Evolutionary conservation across 805 yeast genomes (phyloP).

Genomic region (Zygotorulaspora danielsina): DNA sequence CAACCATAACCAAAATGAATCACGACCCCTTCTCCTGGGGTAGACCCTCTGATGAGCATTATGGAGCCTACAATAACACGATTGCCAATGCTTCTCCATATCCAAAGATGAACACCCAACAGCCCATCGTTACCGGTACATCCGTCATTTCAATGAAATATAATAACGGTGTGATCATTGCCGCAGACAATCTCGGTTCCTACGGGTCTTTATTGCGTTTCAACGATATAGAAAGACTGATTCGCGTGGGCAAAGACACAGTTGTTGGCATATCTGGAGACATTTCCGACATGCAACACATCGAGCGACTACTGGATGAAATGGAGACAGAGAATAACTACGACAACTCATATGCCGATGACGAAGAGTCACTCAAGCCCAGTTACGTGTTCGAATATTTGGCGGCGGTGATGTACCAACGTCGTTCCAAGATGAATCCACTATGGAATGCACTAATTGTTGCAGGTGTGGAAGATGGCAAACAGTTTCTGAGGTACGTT

Average conservation of each 20-base stretch:
- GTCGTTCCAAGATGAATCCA: constrained; percentile 93
- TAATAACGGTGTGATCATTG: constrained; percentile 84
- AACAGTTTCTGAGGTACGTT: constrained; percentile 78
- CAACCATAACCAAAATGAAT: too few species aligned
- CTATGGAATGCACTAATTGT: constrained; percentile 92
- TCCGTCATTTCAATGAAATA: constrained; percentile 90
- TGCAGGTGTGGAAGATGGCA: constrained; percentile 73
- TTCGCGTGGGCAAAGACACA: constrained; percentile 78
- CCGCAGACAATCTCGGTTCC: constrained; percentile 91
- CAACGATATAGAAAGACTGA: constrained; percentile 76
- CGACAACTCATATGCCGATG: constrained; percentile 46
- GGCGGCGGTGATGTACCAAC: constrained; percentile 74
- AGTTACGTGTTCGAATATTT: constrained; percentile 84
- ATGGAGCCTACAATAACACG: constrained; percentile 72
- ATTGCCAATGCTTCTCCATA: constrained; percentile 65
- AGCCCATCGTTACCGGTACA: constrained; percentile 94
- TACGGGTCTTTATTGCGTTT: constrained; percentile 91
- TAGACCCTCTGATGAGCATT: constrained; percentile 76
- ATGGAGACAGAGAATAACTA: constrained; percentile 75
- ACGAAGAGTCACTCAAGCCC: constrained; percentile 70
- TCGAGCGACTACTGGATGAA: constrained; percentile 70
- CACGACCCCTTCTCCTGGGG: constrained; percentile 97
- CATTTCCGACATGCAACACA: constrained; percentile 84
- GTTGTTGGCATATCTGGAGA: constrained; percentile 95
- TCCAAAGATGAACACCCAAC: constrained; percentile 84